Percentiles rank a stretch among this genome's conserved stretches.
Conservation (phyloP, 2,329 filamentous ascomycete species). For the Zarea fungicola region DNA sequence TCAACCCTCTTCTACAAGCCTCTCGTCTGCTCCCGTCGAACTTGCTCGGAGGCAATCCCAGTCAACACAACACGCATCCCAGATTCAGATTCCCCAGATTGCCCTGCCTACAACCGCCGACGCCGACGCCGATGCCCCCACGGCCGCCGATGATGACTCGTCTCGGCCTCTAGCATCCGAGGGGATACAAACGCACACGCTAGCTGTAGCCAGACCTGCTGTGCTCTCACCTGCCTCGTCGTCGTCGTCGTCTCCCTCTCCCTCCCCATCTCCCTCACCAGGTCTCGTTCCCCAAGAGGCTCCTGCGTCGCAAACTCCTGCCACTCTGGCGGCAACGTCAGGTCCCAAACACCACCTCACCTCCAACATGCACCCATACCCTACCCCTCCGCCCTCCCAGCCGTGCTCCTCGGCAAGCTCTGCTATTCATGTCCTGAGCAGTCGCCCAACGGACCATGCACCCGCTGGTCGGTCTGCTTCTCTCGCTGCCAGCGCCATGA, state of each 20-base stretch:
- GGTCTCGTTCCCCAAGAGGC: not conserved
- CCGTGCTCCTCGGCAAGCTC: conserved; percentile 34
- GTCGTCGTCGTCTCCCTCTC: not conserved
- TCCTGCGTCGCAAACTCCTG: conserved; percentile 24
- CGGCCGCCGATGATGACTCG: not conserved
- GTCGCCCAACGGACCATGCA: not conserved
- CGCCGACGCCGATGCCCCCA: not conserved
- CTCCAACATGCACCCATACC: conserved; percentile 41
- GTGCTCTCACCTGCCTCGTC: not conserved
- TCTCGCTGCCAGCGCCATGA: conserved; percentile 6
- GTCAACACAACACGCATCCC: conserved; percentile 26
- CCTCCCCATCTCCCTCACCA: not conserved
- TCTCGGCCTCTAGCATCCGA: conserved; percentile 6
- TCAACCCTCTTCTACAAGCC: conserved; percentile 63
- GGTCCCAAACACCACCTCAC: conserved; percentile 22
- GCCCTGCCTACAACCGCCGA: not conserved
- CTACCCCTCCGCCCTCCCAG: conserved; percentile 53
- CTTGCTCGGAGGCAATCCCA: conserved; percentile 29
- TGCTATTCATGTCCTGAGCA: conserved; percentile 4
- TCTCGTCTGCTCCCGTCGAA: conserved; percentile 25
- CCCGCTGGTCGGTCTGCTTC: conserved; percentile 10
- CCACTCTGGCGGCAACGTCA: conserved; percentile 28
- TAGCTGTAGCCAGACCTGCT: not conserved
- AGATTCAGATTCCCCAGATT: conserved; percentile 8
- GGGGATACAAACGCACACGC: conserved; percentile 2